Evolutionary conservation across 1,284 basidiomycete species (phyloP), one percentile per base, ranked within the genome.

Genomic region (Malassezia psittaci): DNA sequence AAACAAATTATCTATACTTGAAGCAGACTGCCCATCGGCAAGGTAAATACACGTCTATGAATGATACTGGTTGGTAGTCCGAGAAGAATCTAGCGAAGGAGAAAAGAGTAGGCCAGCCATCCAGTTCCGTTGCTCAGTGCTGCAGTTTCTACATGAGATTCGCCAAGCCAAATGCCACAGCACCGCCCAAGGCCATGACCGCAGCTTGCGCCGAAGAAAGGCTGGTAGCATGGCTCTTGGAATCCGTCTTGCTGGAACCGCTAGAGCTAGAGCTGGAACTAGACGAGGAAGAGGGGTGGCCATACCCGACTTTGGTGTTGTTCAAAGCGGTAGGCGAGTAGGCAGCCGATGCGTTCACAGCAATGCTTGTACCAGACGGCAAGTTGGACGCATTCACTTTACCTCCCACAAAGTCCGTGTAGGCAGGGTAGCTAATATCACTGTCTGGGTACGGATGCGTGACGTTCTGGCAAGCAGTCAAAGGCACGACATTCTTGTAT

Each of bases 401-500:
- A 34, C 67, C 67, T 2, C 49, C 52, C 2, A 59, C 38, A 52
- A 68, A 69, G 44, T 66, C 52, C 18, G 45, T 63, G 57, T 67
- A 71, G 60, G 56, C 58, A 10, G 71, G 71, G 65, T 71, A 78
- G 41, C 67, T 71, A 48, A 75, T 67, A 5, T 50, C 6, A 42
- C 61, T 58, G 66, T 80, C 79, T n/a, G 62, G 68, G 63, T 80
- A 80, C 0, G 78, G 79, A 37, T 71, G 57, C 12, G 68, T 66
- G 48, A 63, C 47, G 60, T 73, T 73, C 57, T 65, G 61, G 61
- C 72, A 74, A 6, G 70, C 69, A 4, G 64, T 66, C 39, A 74
- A 45, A 15, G 72, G 72, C 0, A 73, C 69, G 16, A 74, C 58
- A 63, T 74, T 60, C 49, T 73, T 67, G 62, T 65, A 74, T 12